phyloP scores from a whole-genome alignment of 1,139 yeast genomes.

The Nakaseomyces kungkrabaensis region DNA sequence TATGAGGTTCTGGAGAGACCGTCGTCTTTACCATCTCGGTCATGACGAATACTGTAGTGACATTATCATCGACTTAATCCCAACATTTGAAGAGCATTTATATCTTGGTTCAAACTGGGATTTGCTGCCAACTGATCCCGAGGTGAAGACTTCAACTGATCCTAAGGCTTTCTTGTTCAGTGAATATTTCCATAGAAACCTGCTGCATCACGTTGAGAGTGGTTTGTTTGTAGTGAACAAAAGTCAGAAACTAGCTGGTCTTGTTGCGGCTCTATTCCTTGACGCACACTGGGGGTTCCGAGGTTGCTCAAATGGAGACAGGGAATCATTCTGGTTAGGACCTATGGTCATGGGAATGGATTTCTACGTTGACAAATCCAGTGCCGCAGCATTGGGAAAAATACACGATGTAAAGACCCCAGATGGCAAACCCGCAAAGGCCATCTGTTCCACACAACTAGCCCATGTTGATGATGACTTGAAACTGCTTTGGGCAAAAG shows the following conservation, averaged over 20 bases:
- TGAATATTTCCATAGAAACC: slow-evolving; percentile 16
- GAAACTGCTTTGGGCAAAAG: slow-evolving; percentile 52
- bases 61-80: slow-evolving; percentile 33
- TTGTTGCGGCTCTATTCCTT: slow-evolving; percentile 37
- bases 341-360: slow-evolving; percentile 46
- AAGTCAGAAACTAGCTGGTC: slow-evolving; percentile 34
- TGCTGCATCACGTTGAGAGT: slow-evolving; percentile 42
- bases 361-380: slow-evolving; percentile 25
- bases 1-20: slow-evolving; percentile 39
- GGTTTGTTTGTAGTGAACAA: slow-evolving; percentile 42
- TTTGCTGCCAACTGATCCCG: slow-evolving; percentile 21
- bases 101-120: slow-evolving; percentile 2
- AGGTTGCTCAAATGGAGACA: slow-evolving; percentile 47
- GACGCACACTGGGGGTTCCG: slow-evolving; percentile 35
- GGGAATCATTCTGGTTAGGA: slow-evolving; percentile 56
- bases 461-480: slow-evolving; percentile 47
- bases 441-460: slow-evolving; percentile 56
- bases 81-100: slow-evolving; percentile 32
- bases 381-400: slow-evolving; percentile 23
- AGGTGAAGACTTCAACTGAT: background rate
- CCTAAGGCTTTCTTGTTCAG: background rate
- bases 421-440: slow-evolving; percentile 11
- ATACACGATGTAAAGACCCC: slow-evolving; percentile 1
- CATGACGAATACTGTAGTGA: slow-evolving; percentile 26
- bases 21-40: slow-evolving; percentile 33